A percentile compares a stretch with the other conserved stretches of the same genome.
Evolutionary conservation across 2,329 filamentous ascomycete genomes (phyloP).

Genomic region (Aureobasidium zeae): DNA sequence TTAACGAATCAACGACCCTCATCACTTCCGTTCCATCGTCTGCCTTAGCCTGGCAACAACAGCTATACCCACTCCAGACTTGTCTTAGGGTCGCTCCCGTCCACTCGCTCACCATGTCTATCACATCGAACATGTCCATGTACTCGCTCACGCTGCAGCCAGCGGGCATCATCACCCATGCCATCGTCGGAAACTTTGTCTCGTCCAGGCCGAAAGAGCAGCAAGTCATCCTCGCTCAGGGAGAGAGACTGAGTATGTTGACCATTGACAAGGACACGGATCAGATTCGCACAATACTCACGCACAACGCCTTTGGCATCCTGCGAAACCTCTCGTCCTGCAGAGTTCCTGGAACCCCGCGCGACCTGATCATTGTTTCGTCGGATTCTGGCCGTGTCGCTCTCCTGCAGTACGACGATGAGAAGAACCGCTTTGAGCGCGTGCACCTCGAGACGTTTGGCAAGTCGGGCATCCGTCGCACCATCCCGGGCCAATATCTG

Average conservation of each 20-base stretch:
- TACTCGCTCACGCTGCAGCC: slow-evolving; percentile 95
- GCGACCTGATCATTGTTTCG: slow-evolving; percentile 93
- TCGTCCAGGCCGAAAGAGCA: slow-evolving; percentile 75
- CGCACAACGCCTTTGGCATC: slow-evolving; percentile 93
- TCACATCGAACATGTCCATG: slow-evolving; percentile 20
- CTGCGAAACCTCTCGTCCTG: slow-evolving; percentile 84
- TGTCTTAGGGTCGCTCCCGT: slow-evolving; percentile 12
- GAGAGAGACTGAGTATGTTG: slow-evolving; percentile 78
- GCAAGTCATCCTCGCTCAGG: slow-evolving; percentile 89
- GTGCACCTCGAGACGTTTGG: slow-evolving; percentile 96
- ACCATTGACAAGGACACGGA: slow-evolving; percentile 60
- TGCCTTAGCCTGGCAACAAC: too few relatives aligned
- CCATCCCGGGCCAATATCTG: slow-evolving; percentile 91
- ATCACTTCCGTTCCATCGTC: not conserved
- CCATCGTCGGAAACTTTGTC: slow-evolving; percentile 81
- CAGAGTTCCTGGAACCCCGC: slow-evolving; percentile 82
- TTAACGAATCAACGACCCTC: slow-evolving; percentile 5
- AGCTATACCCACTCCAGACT: not conserved
- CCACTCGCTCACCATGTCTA: slow-evolving; percentile 16
- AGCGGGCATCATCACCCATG: slow-evolving; percentile 79
- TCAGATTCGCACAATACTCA: slow-evolving; percentile 75
- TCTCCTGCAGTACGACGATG: slow-evolving; percentile 81
- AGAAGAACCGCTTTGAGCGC: slow-evolving; percentile 77
- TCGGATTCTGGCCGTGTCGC: slow-evolving; percentile 94
- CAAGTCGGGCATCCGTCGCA: slow-evolving; percentile 87